Evolutionary conservation across 768 basidiomycete species (phyloP).

Genomic region (Lactarius hengduanensis): DNA sequence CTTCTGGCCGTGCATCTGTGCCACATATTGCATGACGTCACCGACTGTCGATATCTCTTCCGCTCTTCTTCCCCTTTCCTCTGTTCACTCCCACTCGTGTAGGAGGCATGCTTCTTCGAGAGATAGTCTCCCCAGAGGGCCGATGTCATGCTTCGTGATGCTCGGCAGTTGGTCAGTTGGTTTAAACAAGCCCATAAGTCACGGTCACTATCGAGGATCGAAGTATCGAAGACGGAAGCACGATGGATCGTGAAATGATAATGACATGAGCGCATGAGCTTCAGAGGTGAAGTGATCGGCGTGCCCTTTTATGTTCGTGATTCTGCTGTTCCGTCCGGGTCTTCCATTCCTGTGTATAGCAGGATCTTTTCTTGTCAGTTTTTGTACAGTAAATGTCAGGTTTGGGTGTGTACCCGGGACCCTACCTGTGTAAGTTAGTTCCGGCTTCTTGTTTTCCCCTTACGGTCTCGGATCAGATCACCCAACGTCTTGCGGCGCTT

Average conservation of each 20-base stretch:
- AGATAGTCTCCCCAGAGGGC: background rate
- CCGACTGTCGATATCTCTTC: no score
- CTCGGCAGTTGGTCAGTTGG: background rate
- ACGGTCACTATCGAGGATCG: background rate
- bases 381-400: background rate
- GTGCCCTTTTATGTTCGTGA: background rate
- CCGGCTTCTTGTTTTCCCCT: background rate
- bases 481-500: background rate
- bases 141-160: background rate
- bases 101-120: background rate
- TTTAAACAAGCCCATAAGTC: background rate
- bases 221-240: background rate
- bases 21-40: slow-evolving; percentile 5
- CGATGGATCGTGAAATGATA: background rate
- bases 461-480: background rate
- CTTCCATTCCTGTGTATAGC: background rate
- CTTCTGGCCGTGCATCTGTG: background rate
- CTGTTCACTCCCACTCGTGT: background rate
- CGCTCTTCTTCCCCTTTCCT: background rate
- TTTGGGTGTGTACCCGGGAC: background rate
- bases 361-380: background rate
- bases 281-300: background rate
- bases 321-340: background rate
- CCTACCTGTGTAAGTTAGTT: background rate
- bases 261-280: no score